Evolutionary conservation across 345 rosid species (phyloP), one percentile per base, ranked within the genome.

Genomic region (Salix dunnii): DNA sequence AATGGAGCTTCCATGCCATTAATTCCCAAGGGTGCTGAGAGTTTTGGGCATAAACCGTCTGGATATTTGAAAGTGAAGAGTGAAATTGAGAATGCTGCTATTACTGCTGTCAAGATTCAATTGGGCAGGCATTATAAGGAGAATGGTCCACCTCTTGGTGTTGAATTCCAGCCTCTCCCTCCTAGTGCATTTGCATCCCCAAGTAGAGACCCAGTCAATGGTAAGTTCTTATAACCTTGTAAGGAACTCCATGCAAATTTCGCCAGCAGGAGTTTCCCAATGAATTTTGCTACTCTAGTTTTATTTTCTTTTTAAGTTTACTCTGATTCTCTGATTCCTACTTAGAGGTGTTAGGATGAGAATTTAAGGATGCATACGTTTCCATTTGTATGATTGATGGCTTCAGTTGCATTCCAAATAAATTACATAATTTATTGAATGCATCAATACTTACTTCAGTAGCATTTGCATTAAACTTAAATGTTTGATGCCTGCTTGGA

Each of bases 51-150:
- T 80, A 91, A 87, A 86, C 96, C 96, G 73, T 88, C 90, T 0
- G 99, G 99, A 17, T 95, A 91, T 86, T 86, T 95, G 79, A 95
- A 91, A 88, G 83, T 91, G 82, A 95, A 90, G 85, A 86, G 87
- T 76, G 89, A 84, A 63, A 76, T 68, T 48, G 98, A 91, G 82
- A 91, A 90, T 87, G 88, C 84, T 78, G 96, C 92, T 74, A 86
- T 93, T 71, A 89, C 87, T 77, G 93, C 94, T 68, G 93, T 93
- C 42, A 91, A 89, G 87, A 89, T 86, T 86, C 99, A 91, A 62
- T 78, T 95, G 69, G 99, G 99, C 49, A 86, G 87, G 82, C 88
- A 89, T 75, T 95, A 90, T 76, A 84, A 73, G 76, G 93, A 87
- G 80, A 97, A 93, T 80, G 98, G 97, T 79, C 99, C 99, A 12